Conservation (phyloP, 768 basidiomycete genomes). For the Mycena amicta region DNA sequence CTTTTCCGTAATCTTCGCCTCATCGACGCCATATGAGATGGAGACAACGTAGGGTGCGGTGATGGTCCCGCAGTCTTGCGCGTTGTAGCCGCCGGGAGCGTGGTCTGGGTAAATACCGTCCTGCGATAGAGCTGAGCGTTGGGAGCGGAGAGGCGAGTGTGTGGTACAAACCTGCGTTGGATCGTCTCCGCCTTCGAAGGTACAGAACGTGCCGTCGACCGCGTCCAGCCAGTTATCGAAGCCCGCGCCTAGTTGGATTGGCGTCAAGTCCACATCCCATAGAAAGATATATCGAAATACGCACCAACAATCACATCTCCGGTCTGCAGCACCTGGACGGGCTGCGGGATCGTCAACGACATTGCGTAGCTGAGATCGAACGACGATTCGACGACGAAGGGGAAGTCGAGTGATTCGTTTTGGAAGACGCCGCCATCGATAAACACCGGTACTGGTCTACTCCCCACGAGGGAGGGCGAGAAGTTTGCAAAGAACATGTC, state of each 20-base stretch:
- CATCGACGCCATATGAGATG: background rate
- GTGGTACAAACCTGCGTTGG: conserved; percentile 29
- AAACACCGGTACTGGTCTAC: conserved; percentile 33
- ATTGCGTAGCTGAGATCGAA: conserved; percentile 53
- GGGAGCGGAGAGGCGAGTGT: too few species aligned
- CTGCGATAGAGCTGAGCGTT: too few species aligned
- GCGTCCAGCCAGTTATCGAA: conserved; percentile 51
- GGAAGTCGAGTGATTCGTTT: conserved; percentile 23
- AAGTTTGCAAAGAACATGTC: conserved; percentile 34
- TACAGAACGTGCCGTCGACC: conserved; percentile 36
- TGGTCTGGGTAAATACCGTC: conserved; percentile 46
- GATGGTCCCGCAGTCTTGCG: conserved; percentile 36
- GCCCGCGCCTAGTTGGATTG: conserved; percentile 34
- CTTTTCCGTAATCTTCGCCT: background rate
- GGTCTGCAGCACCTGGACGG: conserved; percentile 40
- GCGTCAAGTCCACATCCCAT: background rate
- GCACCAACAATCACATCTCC: conserved; percentile 39
- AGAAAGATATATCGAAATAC: too few species aligned
- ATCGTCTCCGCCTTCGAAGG: conserved; percentile 49
- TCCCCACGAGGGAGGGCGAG: conserved; percentile 34
- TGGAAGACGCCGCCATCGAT: conserved; percentile 36
- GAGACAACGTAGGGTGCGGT: conserved; percentile 23
- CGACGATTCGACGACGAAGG: conserved; percentile 45
- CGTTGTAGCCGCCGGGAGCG: conserved; percentile 34
- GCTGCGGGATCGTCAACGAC: conserved; percentile 39